Percentiles rank a stretch among this genome's conserved stretches.
phyloP scores from a whole-genome alignment of 2,329 filamentous ascomycete species.

The Botrytis galanthina region DNA sequence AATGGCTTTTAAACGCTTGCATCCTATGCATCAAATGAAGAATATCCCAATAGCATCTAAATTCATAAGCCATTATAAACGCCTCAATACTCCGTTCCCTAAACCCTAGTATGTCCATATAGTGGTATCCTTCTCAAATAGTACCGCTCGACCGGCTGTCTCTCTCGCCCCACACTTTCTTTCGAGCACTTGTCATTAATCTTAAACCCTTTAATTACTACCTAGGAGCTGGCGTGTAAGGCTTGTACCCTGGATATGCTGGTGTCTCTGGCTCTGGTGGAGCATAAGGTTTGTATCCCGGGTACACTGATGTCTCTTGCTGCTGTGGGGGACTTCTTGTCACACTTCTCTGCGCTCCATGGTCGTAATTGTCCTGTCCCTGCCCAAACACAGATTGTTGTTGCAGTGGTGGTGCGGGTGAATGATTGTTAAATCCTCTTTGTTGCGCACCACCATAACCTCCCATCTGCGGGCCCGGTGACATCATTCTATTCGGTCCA shows the following conservation, averaged over 20 bases:
- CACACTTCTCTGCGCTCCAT: neutral
- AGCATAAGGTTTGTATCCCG: slow-evolving; percentile 11
- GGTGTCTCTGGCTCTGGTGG: neutral
- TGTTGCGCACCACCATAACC: neutral
- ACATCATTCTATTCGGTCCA: slow-evolving; percentile 27
- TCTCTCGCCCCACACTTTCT: neutral
- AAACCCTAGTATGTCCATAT: neutral
- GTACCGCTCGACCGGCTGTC: neutral
- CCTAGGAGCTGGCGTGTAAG: slow-evolving; percentile 4
- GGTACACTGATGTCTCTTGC: slow-evolving; percentile 8
- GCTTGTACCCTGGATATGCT: slow-evolving; percentile 16
- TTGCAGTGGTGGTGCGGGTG: neutral
- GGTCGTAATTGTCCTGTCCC: neutral
- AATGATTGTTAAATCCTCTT: neutral
- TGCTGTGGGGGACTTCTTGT: slow-evolving; percentile 14
- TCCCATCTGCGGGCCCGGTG: slow-evolving; percentile 28
- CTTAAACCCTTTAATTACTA: neutral
- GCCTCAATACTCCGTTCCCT: neutral
- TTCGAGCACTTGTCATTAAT: neutral
- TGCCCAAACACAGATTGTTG: neutral
- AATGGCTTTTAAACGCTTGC: neutral
- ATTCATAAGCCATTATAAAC: neutral
- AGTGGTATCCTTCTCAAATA: neutral
- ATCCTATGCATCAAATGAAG: neutral
- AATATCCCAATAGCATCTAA: neutral